Base-by-base conservation (phyloP, 2,329 filamentous ascomycete genomes). In the Diplodia corticola region DNA sequence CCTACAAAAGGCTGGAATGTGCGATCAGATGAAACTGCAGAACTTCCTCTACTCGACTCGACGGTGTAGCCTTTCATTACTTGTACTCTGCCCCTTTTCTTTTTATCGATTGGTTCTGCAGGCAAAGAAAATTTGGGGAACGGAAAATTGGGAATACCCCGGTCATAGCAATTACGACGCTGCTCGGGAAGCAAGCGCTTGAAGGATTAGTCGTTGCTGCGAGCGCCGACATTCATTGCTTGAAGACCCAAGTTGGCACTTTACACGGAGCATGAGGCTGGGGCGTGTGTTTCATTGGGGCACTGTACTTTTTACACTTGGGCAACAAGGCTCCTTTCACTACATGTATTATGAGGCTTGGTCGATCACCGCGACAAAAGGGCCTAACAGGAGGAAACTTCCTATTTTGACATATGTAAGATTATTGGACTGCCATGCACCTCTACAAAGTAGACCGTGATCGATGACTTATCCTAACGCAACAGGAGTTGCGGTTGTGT, bases 61-160 rank as follows among this genome's bases (percentile, higher is more conserved):
- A n/a, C 5, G 6, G 6, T n/a, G 28, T 28, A 33, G 24, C 22
- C 30, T 44, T 20, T 24, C 61, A 54, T 28, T 2, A 10, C 26
- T 46, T 37, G 17, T 12, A 15, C 17, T 4, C 24, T 6, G 7
- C 9, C 28, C 20, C n/a, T 50, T 35, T 9, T 9, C n/a, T 46
- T 46, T 44, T 9, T 20, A 46, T 64, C 33, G 6, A 10, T 54
- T n/a, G 48, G 24, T 64, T 17, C 13, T 35, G 20, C 37, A 5
- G 22, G 40, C 35, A 24, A 26, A 9, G 13, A 20, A 57, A 28
- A 17, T 15, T 57, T 57, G 53, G 35, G 33, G 44, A 17, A 44
- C 5, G 57, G 44, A 26, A 61, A 61, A 61, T 28, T 30, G 57
- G 57, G 24, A 61, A 61, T 61, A 61, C 57, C 57, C 55, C 20